Percentiles rank a stretch among this genome's conserved stretches.
These are phyloP conservation scores for Styphnolobium japonicum DNA, from an alignment of 306 rosid species.

Conservation along the genomic window DNA sequence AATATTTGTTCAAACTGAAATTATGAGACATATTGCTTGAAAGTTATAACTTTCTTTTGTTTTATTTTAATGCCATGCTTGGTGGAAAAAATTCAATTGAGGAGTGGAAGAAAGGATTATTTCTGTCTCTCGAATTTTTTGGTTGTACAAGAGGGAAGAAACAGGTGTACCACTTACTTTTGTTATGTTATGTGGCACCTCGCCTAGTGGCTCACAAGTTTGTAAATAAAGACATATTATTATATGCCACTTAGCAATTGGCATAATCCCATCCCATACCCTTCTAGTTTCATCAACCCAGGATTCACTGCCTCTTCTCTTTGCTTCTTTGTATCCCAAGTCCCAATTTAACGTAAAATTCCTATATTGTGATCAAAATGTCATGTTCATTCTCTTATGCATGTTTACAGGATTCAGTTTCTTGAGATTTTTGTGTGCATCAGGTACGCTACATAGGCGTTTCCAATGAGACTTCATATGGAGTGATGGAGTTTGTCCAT, in stretches of 20 bases:
- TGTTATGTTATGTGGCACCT: background rate
- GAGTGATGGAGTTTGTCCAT: slow-evolving; percentile 92
- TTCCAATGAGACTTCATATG: slow-evolving; percentile 94
- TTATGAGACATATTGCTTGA: background rate
- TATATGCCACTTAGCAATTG: background rate
- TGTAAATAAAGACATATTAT: background rate
- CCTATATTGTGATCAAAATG: slow-evolving; percentile 2
- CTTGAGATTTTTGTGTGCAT: slow-evolving; percentile 25
- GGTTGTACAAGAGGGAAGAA: background rate
- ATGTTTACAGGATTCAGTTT: slow-evolving; percentile 15
- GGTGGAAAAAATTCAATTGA: background rate
- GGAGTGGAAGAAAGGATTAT: background rate
- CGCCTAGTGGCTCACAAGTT: background rate
- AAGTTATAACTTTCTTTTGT: background rate
- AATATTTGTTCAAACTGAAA: slow-evolving; percentile 11
- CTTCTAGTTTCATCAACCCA: slow-evolving; percentile 6
- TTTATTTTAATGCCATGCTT: background rate
- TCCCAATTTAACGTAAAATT: background rate
- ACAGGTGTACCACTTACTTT: background rate
- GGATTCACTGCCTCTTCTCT: background rate
- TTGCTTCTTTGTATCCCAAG: background rate
- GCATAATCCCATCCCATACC: background rate
- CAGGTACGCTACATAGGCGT: slow-evolving; percentile 88
- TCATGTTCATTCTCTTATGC: slow-evolving; percentile 22
- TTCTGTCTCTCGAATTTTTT: background rate